Conservation (phyloP, 176 grass and related monocot genomes). For the Microstegium vimineum region DNA sequence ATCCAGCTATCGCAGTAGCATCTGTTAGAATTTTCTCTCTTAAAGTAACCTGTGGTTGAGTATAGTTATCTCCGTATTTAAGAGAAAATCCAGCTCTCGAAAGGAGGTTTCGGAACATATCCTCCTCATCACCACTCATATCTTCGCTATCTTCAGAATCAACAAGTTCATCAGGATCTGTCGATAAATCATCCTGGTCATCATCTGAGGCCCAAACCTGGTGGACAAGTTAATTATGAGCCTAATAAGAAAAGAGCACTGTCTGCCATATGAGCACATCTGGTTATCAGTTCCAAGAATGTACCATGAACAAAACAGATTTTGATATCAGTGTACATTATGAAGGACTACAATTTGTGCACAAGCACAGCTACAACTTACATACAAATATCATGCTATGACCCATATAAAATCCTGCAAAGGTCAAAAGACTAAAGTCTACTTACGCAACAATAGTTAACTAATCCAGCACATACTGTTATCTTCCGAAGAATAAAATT, state of each 20-base stretch:
- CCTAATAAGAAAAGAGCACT: constrained; percentile 21
- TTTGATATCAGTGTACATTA: not conserved
- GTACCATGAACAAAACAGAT: not conserved
- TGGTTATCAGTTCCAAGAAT: too few relatives aligned
- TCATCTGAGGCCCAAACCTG: constrained; percentile 94
- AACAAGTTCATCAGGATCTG: constrained; percentile 72
- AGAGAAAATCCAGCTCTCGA: constrained; percentile 81
- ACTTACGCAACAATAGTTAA: constrained; percentile 14
- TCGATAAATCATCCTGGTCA: constrained; percentile 84
- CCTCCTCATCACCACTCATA: constrained; percentile 74
- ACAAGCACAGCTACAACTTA: not conserved
- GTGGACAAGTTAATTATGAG: constrained; percentile 31
- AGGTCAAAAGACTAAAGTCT: not conserved
- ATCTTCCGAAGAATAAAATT: constrained; percentile 20
- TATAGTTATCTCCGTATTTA: constrained; percentile 61
- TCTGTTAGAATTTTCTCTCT: constrained; percentile 80
- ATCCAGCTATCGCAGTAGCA: constrained; percentile 78
- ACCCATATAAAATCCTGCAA: constrained; percentile 9
- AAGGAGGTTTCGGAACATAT: constrained; percentile 74
- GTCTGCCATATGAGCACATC: constrained; percentile 21
- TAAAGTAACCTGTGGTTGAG: constrained; percentile 65
- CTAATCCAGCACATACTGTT: not conserved
- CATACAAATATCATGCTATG: constrained; percentile 22
- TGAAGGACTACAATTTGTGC: constrained; percentile 4
- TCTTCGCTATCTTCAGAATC: constrained; percentile 70